These are phyloP conservation scores for Lichtheimia hyalospora DNA, from an alignment of 371 early-diverging fungal genomes.

Conservation along the genomic window DNA sequence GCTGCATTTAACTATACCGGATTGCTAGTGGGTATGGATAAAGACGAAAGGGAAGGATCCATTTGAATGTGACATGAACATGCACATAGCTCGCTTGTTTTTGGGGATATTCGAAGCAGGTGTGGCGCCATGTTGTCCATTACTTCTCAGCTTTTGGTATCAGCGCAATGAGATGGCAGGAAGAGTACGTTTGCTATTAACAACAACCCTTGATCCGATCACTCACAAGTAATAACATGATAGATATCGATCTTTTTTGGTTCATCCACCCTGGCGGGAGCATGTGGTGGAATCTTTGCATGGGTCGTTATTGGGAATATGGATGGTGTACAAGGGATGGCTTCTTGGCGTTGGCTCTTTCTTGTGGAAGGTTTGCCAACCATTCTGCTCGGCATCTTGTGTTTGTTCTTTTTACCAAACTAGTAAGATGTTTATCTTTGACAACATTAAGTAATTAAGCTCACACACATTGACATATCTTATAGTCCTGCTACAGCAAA, in stretches of 20 bases:
- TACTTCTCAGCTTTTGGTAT: constrained; percentile 17
- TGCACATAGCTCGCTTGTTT: constrained; percentile 8
- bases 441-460: neutral
- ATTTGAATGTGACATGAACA: too few species aligned
- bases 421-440: constrained; percentile 5
- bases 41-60: too few species aligned
- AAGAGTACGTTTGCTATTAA: constrained; percentile 14
- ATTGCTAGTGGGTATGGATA: too few species aligned
- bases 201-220: too few species aligned
- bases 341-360: constrained; percentile 36
- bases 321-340: constrained; percentile 11
- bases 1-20: too few species aligned
- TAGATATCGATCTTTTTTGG: constrained; percentile 17
- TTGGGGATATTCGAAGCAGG: constrained; percentile 13
- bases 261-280: constrained; percentile 24
- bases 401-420: constrained; percentile 16
- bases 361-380: constrained; percentile 49
- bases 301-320: constrained; percentile 12
- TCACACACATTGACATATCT: neutral
- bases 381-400: constrained; percentile 29
- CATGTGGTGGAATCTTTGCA: constrained; percentile 24
- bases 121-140: constrained; percentile 9
- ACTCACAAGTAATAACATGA: neutral
- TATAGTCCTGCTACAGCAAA: constrained; percentile 10
- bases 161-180: constrained; percentile 11